Evolutionary conservation across 108 stramenopile species (phyloP), one percentile per base, ranked within the genome.

Genomic region (Cyclotella distinguenda): DNA sequence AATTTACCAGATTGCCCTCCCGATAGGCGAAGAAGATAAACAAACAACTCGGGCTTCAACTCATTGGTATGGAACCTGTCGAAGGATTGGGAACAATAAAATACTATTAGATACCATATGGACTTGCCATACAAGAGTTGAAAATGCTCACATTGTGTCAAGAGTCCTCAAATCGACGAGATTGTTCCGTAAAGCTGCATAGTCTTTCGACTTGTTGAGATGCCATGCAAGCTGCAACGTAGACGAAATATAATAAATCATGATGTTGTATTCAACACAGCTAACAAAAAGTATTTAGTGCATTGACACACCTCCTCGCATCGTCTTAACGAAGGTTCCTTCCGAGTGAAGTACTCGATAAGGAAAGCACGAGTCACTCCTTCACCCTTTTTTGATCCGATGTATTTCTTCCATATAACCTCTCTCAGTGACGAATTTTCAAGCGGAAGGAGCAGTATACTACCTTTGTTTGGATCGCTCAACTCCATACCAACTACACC

Each of bases 261-360:
- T n/a, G n/a, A n/a, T n/a, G n/a, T n/a, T n/a, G n/a, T n/a, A n/a
- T n/a, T n/a, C n/a, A n/a, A n/a, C n/a, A n/a, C n/a, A n/a, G n/a
- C n/a, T n/a, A n/a, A n/a, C n/a, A n/a, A n/a, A n/a, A n/a, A n/a
- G n/a, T n/a, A n/a, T n/a, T n/a, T n/a, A n/a, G n/a, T n/a, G n/a
- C n/a, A n/a, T n/a, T n/a, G n/a, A n/a, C n/a, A 87, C 1, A 88
- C 57, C 68, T 90, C 89, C 35, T 90, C 87, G 53, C 85, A 86
- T n/a, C 74, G 54, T 3, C 88, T 61, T 18, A 80, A 60, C 11
- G 77, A 59, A 2, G 75, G 76, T 33, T 66, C 52, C 59, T 76
- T 59, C 31, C 38, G 27, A 30, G 11, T 33, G 49, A 86, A 83
- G 50, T 74, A 78, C 4, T 66, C 70, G 9, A 76, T 71, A 6